These are phyloP conservation scores for Scopulariopsis brevicaulis DNA, from an alignment of 2,329 filamentous ascomycete genomes.

Conservation along the genomic window DNA sequence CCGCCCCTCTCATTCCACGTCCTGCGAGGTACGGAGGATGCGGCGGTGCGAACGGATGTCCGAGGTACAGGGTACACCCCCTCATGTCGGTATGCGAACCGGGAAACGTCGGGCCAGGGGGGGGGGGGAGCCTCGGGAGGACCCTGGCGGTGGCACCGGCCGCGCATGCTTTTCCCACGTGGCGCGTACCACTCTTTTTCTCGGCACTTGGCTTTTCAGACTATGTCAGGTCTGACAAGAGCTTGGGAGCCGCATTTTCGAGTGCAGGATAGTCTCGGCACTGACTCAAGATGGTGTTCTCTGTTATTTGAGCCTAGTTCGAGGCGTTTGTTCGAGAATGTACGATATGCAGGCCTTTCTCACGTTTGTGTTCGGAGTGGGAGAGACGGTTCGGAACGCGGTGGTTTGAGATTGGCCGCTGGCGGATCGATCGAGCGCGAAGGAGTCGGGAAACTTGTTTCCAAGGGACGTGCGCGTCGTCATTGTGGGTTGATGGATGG, in stretches of 20 bases:
- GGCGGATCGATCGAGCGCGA: no score
- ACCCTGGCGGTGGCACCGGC: slow-evolving; percentile 1
- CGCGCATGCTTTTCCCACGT: slow-evolving; percentile 3
- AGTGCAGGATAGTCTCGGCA: no score
- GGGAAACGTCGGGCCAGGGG: neutral
- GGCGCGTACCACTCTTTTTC: neutral
- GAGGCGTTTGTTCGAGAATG: no score
- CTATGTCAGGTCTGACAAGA: neutral
- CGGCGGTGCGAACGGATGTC: neutral
- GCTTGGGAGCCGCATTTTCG: neutral
- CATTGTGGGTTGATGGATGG: no score
- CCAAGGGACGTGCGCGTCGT: no score
- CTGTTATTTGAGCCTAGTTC: neutral
- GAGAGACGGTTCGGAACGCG: no score
- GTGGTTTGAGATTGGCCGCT: no score
- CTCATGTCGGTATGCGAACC: neutral
- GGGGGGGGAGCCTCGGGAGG: neutral
- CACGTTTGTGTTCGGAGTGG: no score
- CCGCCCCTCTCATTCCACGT: no score
- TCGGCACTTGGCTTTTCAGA: neutral
- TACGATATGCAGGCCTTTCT: no score
- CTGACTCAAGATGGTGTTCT: no score
- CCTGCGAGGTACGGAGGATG: neutral
- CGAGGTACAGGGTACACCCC: neutral
- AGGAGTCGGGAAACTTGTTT: no score